Percentiles rank a stretch among this genome's conserved stretches.
These are phyloP conservation scores for Triticum turgidum DNA, from an alignment of 176 grass and related monocot species.

Conservation along the genomic window DNA sequence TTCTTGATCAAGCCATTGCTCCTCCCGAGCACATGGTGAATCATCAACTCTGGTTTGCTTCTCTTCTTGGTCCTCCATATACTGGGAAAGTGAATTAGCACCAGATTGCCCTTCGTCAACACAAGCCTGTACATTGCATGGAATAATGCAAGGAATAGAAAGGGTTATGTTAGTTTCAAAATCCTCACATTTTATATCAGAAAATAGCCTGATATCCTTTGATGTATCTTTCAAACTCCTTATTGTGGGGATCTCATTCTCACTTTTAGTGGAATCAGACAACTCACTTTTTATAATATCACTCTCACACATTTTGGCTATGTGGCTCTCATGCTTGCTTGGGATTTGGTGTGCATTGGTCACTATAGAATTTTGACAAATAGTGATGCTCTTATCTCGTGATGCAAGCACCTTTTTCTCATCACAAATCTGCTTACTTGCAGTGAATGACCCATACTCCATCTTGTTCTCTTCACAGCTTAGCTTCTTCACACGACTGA, in stretches of 20 bases:
- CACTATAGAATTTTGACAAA: too few relatives aligned
- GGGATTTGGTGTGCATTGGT: too few relatives aligned
- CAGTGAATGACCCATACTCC: too few relatives aligned
- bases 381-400: too few relatives aligned
- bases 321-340: too few relatives aligned
- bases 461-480: too few relatives aligned
- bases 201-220: too few relatives aligned
- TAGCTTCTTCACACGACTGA: too few relatives aligned
- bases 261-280: not conserved
- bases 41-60: not conserved
- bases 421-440: too few relatives aligned
- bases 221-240: not conserved
- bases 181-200: not conserved
- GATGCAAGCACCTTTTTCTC: too few relatives aligned
- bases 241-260: not conserved
- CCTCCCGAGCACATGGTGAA: too few relatives aligned
- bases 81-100: not conserved
- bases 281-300: not conserved
- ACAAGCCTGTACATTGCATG: not conserved
- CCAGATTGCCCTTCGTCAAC: not conserved
- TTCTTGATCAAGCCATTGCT: not conserved
- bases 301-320: not conserved
- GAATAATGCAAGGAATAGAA: not conserved
- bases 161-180: not conserved
- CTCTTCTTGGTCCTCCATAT: not conserved